phyloP scores from a whole-genome alignment of 2,329 filamentous ascomycete species.

The Fusarium marasasianum region DNA sequence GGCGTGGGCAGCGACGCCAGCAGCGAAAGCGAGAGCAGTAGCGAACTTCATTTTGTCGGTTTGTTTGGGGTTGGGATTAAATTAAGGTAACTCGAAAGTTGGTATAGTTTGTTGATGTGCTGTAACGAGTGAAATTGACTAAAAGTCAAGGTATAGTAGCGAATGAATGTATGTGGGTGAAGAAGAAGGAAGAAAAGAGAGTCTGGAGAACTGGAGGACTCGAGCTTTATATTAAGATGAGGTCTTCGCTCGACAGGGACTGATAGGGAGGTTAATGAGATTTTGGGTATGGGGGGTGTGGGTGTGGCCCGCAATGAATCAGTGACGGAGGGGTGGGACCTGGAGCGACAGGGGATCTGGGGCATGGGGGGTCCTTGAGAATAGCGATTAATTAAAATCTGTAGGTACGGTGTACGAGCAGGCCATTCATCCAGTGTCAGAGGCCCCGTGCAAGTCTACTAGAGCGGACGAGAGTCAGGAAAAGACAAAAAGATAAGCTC shows the following conservation, averaged over 20 bases:
- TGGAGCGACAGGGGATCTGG: slow-evolving; percentile 4
- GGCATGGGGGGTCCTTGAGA: slow-evolving; percentile 11
- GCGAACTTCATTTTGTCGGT: slow-evolving; percentile 73
- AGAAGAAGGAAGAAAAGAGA: slow-evolving; percentile 51
- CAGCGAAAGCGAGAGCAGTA: slow-evolving; percentile 61
- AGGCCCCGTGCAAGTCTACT: not conserved
- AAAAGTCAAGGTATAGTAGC: slow-evolving; percentile 42
- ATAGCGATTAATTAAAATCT: slow-evolving; percentile 20
- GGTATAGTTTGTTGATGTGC: slow-evolving; percentile 36
- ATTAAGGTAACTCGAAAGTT: slow-evolving; percentile 51
- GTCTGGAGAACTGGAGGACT: slow-evolving; percentile 52
- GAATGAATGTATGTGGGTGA: slow-evolving; percentile 52
- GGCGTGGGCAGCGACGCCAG: slow-evolving; percentile 58
- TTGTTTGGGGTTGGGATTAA: slow-evolving; percentile 39
- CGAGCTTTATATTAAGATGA: slow-evolving; percentile 59
- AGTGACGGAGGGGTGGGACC: slow-evolving; percentile 19
- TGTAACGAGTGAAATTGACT: slow-evolving; percentile 45
- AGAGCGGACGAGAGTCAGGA: slow-evolving; percentile 6
- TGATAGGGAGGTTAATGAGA: slow-evolving; percentile 34
- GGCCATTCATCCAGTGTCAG: not conserved
- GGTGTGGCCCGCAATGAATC: slow-evolving; percentile 1
- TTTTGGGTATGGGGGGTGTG: slow-evolving; percentile 13
- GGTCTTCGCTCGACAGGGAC: slow-evolving; percentile 7
- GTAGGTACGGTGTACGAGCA: not conserved
- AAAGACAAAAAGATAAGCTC: slow-evolving; percentile 27